These are phyloP conservation scores for Cadophora sp. DNA, from an alignment of 2,329 filamentous ascomycete genomes.

Conservation along the genomic window DNA sequence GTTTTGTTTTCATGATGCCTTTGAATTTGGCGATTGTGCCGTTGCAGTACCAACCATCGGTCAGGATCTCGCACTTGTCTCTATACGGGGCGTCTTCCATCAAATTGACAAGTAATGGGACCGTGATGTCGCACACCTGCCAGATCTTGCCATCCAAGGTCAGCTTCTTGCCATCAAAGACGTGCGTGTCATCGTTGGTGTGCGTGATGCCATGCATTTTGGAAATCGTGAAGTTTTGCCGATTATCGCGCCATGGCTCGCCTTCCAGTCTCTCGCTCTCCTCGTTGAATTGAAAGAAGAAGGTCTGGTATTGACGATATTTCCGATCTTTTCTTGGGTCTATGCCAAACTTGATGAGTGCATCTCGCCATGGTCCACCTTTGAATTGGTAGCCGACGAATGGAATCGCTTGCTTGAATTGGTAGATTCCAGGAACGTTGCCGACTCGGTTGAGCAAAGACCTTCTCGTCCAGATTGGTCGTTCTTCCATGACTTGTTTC, in stretches of 20 bases:
- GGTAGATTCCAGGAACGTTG: conserved; percentile 56
- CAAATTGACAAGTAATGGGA: conserved; percentile 73
- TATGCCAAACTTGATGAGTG: conserved; percentile 82
- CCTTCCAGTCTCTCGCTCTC: conserved; percentile 35
- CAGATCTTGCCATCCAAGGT: conserved; percentile 86
- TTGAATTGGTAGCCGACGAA: conserved; percentile 93
- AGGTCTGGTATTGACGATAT: conserved; percentile 84
- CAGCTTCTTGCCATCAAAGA: conserved; percentile 82
- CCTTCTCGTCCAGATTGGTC: conserved; percentile 87
- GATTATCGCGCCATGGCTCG: conserved; percentile 37
- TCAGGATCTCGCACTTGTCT: conserved; percentile 61
- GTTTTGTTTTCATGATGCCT: conserved; percentile 86
- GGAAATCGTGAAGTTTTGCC: conserved; percentile 37
- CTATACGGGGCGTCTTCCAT: conserved; percentile 69
- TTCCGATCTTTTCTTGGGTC: conserved; percentile 81
- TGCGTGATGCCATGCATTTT: conserved; percentile 26
- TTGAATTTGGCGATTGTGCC: conserved; percentile 85
- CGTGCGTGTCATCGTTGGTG: conserved; percentile 61
- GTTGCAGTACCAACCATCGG: conserved; percentile 84
- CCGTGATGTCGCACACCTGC: conserved; percentile 92
- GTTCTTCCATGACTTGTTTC: conserved; percentile 68
- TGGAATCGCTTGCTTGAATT: conserved; percentile 77
- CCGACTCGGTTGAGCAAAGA: conserved; percentile 77
- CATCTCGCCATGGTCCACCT: conserved; percentile 90
- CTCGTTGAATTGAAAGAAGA: conserved; percentile 77